Conservation (phyloP, 768 basidiomycete species). For the Pisolithus microcarpus region DNA sequence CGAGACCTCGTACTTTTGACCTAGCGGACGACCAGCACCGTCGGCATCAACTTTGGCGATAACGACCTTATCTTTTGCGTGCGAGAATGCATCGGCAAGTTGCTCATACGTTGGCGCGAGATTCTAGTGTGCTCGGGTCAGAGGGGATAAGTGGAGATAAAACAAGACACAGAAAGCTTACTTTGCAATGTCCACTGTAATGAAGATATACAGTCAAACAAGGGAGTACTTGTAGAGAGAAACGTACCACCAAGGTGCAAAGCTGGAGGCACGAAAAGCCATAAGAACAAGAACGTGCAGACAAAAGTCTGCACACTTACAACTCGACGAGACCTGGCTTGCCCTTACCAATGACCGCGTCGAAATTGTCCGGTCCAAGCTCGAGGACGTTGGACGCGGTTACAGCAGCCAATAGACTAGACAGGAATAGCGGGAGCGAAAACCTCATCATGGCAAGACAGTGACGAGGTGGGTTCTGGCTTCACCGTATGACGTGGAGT, state of each 20-base stretch:
- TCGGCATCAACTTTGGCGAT: constrained; percentile 94
- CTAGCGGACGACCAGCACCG: constrained; percentile 71
- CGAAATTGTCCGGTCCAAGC: constrained; percentile 68
- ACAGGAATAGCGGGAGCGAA: constrained; percentile 46
- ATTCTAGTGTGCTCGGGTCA: constrained; percentile 41
- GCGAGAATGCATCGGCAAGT: constrained; percentile 78
- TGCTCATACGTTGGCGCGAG: constrained; percentile 86
- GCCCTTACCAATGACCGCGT: constrained; percentile 65
- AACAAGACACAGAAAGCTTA: constrained; percentile 17
- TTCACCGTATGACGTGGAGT: constrained; percentile 24
- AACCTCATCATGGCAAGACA: constrained; percentile 44
- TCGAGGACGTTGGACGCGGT: constrained; percentile 81
- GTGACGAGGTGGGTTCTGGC: constrained; percentile 11
- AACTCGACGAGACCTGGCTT: constrained; percentile 87
- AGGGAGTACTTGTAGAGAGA: neutral
- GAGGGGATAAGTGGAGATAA: neutral
- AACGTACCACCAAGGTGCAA: constrained; percentile 82
- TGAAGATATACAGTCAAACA: neutral
- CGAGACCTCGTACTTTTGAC: constrained; percentile 68
- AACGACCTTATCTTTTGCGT: constrained; percentile 73
- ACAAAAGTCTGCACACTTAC: constrained; percentile 40
- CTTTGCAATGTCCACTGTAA: constrained; percentile 81
- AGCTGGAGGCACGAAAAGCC: constrained; percentile 36
- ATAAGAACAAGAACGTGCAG: constrained; percentile 1
- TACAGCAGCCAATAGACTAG: constrained; percentile 48